These are phyloP conservation scores for Epichloe bromicola DNA, from an alignment of 2,329 filamentous ascomycete genomes.

Conservation along the genomic window DNA sequence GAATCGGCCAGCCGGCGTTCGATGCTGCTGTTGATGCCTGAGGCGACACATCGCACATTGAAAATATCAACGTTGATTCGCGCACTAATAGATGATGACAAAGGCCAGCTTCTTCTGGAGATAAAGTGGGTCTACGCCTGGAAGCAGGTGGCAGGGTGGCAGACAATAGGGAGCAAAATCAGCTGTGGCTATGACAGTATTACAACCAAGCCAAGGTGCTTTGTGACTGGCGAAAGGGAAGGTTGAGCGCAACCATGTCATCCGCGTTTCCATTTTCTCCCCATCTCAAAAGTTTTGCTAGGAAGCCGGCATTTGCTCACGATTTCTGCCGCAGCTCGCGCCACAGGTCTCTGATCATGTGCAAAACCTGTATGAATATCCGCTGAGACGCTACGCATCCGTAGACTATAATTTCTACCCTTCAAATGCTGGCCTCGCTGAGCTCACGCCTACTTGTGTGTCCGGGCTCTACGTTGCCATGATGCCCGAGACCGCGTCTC, in stretches of 20 bases:
- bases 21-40: slow-evolving; percentile 15
- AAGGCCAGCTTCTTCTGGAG: not conserved
- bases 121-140: not conserved
- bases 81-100: not conserved
- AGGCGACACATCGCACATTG: slow-evolving; percentile 14
- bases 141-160: not conserved
- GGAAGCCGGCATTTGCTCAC: slow-evolving; percentile 28
- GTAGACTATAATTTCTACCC: slow-evolving; percentile 42
- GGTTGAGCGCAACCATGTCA: slow-evolving; percentile 6
- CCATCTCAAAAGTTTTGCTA: slow-evolving; percentile 37
- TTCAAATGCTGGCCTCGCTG: slow-evolving; percentile 46
- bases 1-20: not conserved
- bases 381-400: slow-evolving; percentile 31
- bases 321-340: slow-evolving; percentile 32
- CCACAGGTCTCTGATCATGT: slow-evolving; percentile 39
- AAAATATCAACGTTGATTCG: not conserved
- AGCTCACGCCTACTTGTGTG: slow-evolving; percentile 36
- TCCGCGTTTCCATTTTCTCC: slow-evolving; percentile 15
- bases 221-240: not conserved
- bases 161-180: not conserved
- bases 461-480: slow-evolving; percentile 30
- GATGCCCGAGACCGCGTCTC: slow-evolving; percentile 50
- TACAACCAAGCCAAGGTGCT: not conserved
- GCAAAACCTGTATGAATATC: slow-evolving; percentile 36
- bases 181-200: not conserved